Percentiles rank a stretch among this genome's conserved stretches.
These are phyloP conservation scores for Fusarium udum DNA, from an alignment of 2,329 filamentous ascomycete species.

Conservation along the genomic window DNA sequence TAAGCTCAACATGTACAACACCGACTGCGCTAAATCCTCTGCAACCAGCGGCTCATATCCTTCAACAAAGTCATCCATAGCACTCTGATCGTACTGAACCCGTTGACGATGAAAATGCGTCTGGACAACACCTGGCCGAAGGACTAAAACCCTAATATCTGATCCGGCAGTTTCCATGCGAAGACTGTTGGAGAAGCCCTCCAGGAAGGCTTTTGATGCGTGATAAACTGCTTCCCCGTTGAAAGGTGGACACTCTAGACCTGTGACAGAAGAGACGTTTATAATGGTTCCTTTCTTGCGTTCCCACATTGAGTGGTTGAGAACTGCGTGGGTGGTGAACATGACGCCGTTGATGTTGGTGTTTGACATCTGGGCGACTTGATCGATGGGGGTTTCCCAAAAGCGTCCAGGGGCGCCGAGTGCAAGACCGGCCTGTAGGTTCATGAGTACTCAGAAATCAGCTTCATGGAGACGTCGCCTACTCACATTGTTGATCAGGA, in stretches of 20 bases:
- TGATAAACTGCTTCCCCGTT: slow-evolving; percentile 20
- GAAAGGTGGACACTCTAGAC: slow-evolving; percentile 9
- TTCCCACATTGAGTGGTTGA: slow-evolving; percentile 10
- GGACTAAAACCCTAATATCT: slow-evolving; percentile 12
- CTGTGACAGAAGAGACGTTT: slow-evolving; percentile 18
- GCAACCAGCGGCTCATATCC: slow-evolving; percentile 15
- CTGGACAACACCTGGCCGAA: slow-evolving; percentile 17
- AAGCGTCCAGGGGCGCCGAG: slow-evolving; percentile 17
- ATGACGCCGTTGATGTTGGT: slow-evolving; percentile 49
- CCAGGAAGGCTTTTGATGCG: slow-evolving; percentile 7
- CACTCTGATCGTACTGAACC: slow-evolving; percentile 6
- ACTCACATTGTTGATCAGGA: slow-evolving; percentile 25
- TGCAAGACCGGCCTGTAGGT: slow-evolving; percentile 4
- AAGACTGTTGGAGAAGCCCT: slow-evolving; percentile 13
- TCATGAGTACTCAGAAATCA: accelerated
- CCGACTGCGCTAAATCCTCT: slow-evolving; percentile 16
- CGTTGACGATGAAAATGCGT: slow-evolving; percentile 28
- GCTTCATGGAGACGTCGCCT: accelerated
- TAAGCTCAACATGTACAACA: slow-evolving; percentile 16
- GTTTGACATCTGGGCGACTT: slow-evolving; percentile 5
- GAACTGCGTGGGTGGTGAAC: slow-evolving; percentile 47
- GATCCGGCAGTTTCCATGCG: slow-evolving; percentile 7
- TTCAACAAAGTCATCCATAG: slow-evolving; percentile 13
- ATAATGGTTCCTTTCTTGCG: slow-evolving; percentile 18
- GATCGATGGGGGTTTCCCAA: slow-evolving; percentile 1